Percentiles rank a stretch among this genome's conserved stretches.
Evolutionary conservation across 768 basidiomycete species (phyloP).

Genomic region (Trametes coccinea): DNA sequence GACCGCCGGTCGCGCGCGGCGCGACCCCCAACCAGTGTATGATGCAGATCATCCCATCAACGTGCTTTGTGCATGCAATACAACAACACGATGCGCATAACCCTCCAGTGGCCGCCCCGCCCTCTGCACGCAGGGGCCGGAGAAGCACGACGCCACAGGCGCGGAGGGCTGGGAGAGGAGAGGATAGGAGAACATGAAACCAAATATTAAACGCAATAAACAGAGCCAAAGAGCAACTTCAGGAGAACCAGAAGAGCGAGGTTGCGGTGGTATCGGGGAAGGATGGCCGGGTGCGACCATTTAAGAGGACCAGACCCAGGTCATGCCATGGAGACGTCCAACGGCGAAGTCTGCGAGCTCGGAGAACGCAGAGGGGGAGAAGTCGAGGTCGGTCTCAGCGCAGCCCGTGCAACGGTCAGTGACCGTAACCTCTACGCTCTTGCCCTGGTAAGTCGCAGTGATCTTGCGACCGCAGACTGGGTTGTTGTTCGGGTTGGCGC

Average conservation of each 20-base stretch:
- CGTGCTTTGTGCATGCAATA: slow-evolving; percentile 21
- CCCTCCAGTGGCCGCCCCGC: slow-evolving; percentile 30
- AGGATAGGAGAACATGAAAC: background rate
- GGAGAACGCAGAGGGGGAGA: slow-evolving; percentile 60
- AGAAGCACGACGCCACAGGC: slow-evolving; percentile 26
- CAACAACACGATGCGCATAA: slow-evolving; percentile 17
- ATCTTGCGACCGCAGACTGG: slow-evolving; percentile 64
- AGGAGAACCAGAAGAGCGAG: slow-evolving; percentile 4
- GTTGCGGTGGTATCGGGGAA: slow-evolving; percentile 2
- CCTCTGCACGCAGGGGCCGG: slow-evolving; percentile 28
- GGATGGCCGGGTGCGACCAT: background rate
- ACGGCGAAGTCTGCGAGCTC: slow-evolving; percentile 41
- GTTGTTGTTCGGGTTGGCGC: slow-evolving; percentile 71
- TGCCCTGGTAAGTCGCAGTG: slow-evolving; percentile 46
- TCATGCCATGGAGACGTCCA: slow-evolving; percentile 53
- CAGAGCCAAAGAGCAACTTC: slow-evolving; percentile 10
- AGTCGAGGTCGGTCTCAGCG: slow-evolving; percentile 52
- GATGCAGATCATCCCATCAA: slow-evolving; percentile 15
- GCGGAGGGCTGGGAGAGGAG: slow-evolving; percentile 5
- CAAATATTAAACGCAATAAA: slow-evolving; percentile 20
- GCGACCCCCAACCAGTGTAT: slow-evolving; percentile 16
- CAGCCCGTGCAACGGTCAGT: slow-evolving; percentile 69
- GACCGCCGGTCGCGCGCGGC: slow-evolving; percentile 17
- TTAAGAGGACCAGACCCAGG: slow-evolving; percentile 41
- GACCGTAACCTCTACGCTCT: slow-evolving; percentile 47